phyloP scores from a whole-genome alignment of 345 rosid species.

The Balakata baccata region DNA sequence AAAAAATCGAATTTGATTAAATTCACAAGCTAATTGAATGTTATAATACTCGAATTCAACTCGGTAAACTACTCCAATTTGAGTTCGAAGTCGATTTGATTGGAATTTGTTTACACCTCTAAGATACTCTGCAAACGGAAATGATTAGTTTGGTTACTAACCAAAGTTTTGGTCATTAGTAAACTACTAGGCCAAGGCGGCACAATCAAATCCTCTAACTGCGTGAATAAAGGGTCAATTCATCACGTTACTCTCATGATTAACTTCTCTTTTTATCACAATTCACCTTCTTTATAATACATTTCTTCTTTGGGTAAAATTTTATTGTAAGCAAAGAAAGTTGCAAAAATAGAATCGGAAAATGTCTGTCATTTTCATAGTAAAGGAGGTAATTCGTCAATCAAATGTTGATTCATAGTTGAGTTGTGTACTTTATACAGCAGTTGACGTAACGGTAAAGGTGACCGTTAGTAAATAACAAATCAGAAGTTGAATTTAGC shows the following conservation, averaged over 20 bases:
- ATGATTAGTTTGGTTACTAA: too few species aligned
- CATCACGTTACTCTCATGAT: neutral
- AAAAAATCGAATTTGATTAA: too few species aligned
- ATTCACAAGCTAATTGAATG: too few species aligned
- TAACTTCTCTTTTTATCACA: neutral
- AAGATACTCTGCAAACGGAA: too few species aligned
- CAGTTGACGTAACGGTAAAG: slow-evolving; percentile 10
- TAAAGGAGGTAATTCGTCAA: neutral
- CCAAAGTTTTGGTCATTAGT: too few species aligned
- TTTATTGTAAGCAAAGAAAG: neutral
- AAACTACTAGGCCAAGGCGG: neutral
- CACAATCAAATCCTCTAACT: neutral
- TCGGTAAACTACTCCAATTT: too few species aligned
- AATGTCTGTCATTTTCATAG: too few species aligned
- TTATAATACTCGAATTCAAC: too few species aligned
- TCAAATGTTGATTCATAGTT: neutral
- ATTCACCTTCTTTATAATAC: neutral
- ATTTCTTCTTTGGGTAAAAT: slow-evolving; percentile 7
- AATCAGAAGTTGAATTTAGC: neutral
- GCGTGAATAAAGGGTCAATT: neutral
- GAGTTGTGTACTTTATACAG: neutral
- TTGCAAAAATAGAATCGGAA: too few species aligned
- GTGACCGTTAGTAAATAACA: neutral
- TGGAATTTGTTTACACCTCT: too few species aligned
- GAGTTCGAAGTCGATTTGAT: too few species aligned